Evolutionary conservation across 176 grass and related monocot genomes (phyloP), one percentile per base, ranked within the genome.

Genomic region (Themeda triandra): DNA sequence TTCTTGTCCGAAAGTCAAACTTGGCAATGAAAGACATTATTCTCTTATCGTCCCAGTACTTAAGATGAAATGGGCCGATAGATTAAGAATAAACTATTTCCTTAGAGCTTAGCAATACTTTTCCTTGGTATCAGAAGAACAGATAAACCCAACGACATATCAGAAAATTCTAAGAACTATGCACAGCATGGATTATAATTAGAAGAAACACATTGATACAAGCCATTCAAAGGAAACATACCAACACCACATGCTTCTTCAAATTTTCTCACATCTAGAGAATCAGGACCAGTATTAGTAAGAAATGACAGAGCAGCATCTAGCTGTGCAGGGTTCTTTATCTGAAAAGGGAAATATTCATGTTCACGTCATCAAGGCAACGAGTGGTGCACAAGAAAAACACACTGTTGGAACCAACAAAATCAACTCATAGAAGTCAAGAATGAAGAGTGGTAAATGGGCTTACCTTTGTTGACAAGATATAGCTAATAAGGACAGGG

Each of bases 201-300:
- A 74, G 64, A 41, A 41, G 9, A 85, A 79, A 45, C 58, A 76
- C 36, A 54, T 17, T 33, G 15, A 27, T 78, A 70, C 40, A 75
- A 36, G 79, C 24, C 32, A 32, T 46, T 15, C 76, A 40, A 31
- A 79, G 30, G 36, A 83, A 84, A 17, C 78, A 67, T 92, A 99
- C 96, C 96, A 84, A 96, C 86, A 74, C 96, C 96, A 82, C 91
- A 99, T 37, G 91, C 86, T 86, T 99, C 87, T 87, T 99, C 96
- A 89, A 99, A 96, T 49, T 89, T 90, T 24, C 70, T 79, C 23
- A 84, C 46, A 71, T 92, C 67, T 48, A 99, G 93, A 76, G 91
- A 72, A 65, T 99, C 96, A 19, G 84, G 88, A 14, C 96, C 96
- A 24, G 83, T 48, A 77, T 85, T 91, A 10, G 70, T 70, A 83